phyloP scores from a whole-genome alignment of 148 eudicot species.

The Amaranthus cruentus region DNA sequence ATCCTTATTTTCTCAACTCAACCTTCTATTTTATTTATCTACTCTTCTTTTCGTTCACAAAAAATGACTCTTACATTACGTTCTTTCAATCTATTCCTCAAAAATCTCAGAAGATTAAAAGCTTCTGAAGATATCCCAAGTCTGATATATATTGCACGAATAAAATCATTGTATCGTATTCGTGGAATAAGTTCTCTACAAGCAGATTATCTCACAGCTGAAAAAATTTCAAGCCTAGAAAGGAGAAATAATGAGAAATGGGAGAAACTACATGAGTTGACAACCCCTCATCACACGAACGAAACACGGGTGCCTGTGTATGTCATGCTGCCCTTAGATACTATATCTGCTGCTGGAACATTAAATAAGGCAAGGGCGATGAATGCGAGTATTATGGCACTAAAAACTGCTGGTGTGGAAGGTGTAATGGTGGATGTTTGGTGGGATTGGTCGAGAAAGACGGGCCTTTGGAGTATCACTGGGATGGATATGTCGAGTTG shows the following conservation, averaged over 20 bases:
- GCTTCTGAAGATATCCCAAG: constrained; percentile 45
- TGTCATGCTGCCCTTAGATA: constrained; percentile 93
- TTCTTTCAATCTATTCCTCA: constrained; percentile 56
- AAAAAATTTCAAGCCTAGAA: constrained; percentile 31
- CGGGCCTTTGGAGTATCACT: constrained; percentile 71
- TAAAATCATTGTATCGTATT: constrained; percentile 28
- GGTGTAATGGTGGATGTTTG: constrained; percentile 96
- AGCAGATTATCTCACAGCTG: constrained; percentile 25
- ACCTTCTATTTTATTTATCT: constrained; percentile 27
- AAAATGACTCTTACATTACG: constrained; percentile 75
- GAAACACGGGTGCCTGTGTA: constrained; percentile 66
- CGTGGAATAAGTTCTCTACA: constrained; percentile 38
- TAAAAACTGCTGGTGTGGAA: constrained; percentile 79
- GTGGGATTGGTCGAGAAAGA: constrained; percentile 98
- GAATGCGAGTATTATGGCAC: constrained; percentile 95
- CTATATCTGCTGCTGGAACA: constrained; percentile 50
- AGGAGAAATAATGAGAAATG: constrained; percentile 26
- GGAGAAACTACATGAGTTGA: constrained; percentile 51
- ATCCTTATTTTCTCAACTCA: constrained; percentile 17
- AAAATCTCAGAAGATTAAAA: constrained; percentile 41
- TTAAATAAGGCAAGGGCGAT: constrained; percentile 70
- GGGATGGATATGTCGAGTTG: constrained; percentile 93
- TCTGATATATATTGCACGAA: constrained; percentile 46
- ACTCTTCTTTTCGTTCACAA: constrained; percentile 25
- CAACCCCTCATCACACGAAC: constrained; percentile 28